These are phyloP conservation scores for Diddensiella santjacobensis DNA, from an alignment of 805 yeast species.

Conservation along the genomic window DNA sequence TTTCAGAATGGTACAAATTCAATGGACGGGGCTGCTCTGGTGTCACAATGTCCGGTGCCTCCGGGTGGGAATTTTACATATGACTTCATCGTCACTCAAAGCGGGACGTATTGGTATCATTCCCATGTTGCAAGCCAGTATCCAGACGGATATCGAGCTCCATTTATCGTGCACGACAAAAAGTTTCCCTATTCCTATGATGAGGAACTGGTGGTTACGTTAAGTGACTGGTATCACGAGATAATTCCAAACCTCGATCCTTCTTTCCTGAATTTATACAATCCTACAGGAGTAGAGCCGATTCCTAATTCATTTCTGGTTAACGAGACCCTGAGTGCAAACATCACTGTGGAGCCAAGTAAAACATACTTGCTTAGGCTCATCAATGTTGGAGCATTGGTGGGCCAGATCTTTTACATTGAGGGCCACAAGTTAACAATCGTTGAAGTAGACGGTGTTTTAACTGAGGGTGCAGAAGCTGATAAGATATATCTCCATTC, in stretches of 20 bases:
- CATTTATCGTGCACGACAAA: constrained; percentile 66
- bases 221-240: constrained; percentile 86
- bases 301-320: constrained; percentile 76
- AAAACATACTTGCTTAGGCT: constrained; percentile 77
- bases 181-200: constrained; percentile 62
- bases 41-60: constrained; percentile 84
- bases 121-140: constrained; percentile 85
- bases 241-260: constrained; percentile 38
- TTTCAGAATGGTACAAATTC: constrained; percentile 68
- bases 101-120: constrained; percentile 96
- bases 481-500: constrained; percentile 70
- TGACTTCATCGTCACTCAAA: constrained; percentile 83
- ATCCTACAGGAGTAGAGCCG: constrained; percentile 98
- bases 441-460: constrained; percentile 85
- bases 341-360: constrained; percentile 63
- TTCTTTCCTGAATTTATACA: constrained; percentile 59
- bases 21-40: constrained; percentile 87
- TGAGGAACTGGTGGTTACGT: constrained; percentile 62
- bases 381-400: constrained; percentile 82
- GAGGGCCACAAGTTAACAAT: constrained; percentile 83
- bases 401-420: constrained; percentile 79
- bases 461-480: constrained; percentile 60
- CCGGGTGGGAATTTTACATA: constrained; percentile 68
- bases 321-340: constrained; percentile 63
- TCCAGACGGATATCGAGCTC: constrained; percentile 68